Conservation (phyloP, 371 early-diverging fungal genomes). For the Dentiscutata heterogama region DNA sequence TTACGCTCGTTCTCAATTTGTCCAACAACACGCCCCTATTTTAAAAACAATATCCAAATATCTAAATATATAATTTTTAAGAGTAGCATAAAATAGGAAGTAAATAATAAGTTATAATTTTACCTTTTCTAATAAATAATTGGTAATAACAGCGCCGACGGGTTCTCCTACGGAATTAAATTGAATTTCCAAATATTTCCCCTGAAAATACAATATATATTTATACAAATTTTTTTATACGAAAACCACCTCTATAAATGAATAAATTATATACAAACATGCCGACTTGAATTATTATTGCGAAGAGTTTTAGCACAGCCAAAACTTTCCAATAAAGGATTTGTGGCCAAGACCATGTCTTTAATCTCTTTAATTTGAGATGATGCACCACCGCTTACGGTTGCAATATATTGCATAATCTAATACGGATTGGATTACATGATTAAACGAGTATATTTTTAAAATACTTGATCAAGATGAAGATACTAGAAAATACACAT, state of each 20-base stretch:
- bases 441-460: neutral
- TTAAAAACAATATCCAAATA: neutral
- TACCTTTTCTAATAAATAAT: slow-evolving; percentile 98
- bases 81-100: neutral
- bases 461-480: neutral
- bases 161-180: slow-evolving; percentile 95
- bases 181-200: slow-evolving; percentile 99
- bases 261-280: slow-evolving; percentile 66
- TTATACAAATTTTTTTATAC: slow-evolving; percentile 14
- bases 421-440: slow-evolving; percentile 42
- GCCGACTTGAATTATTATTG: slow-evolving; percentile 99
- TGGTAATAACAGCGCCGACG: slow-evolving; percentile 97
- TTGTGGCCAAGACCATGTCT: slow-evolving; percentile 96
- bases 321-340: slow-evolving; percentile 98
- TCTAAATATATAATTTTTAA: neutral
- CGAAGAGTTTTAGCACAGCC: slow-evolving; percentile 99
- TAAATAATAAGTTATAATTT: slow-evolving; percentile 6
- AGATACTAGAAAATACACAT: slow-evolving; percentile 16
- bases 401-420: slow-evolving; percentile 98
- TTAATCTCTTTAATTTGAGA: slow-evolving; percentile 92
- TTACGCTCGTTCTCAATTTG: slow-evolving; percentile 96
- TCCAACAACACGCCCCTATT: slow-evolving; percentile 92
- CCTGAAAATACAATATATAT: slow-evolving; percentile 57
- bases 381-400: slow-evolving; percentile 87
- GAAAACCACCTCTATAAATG: neutral